Evolutionary conservation across 163 green algal genomes (phyloP).

Genomic region (Chlorella variabilis): DNA sequence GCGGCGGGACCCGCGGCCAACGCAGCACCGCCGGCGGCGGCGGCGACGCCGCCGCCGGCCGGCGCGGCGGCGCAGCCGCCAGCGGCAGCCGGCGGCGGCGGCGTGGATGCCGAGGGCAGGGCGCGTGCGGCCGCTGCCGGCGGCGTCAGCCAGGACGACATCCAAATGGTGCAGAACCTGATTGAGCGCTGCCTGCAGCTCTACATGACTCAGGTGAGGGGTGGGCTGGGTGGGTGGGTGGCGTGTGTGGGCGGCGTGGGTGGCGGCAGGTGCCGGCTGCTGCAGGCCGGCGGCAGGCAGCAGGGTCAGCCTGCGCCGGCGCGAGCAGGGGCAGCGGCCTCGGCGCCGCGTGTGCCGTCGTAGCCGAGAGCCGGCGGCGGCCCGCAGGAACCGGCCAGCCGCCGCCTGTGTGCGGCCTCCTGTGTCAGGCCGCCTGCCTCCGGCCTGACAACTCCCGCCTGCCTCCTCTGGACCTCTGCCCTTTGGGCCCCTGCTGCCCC

Average conservation of each 20-base stretch:
- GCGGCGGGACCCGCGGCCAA: not conserved
- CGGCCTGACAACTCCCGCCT: too few relatives aligned
- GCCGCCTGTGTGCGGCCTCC: too few relatives aligned
- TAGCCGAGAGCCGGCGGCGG: too few relatives aligned
- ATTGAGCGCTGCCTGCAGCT: conserved; percentile 94
- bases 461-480: too few relatives aligned
- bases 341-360: too few relatives aligned
- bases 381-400: too few relatives aligned
- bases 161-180: conserved; percentile 92
- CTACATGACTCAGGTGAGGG: conserved; percentile 90
- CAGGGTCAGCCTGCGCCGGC: too few relatives aligned
- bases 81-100: not conserved
- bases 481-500: not conserved
- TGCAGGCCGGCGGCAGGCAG: not conserved
- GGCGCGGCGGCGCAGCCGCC: not conserved
- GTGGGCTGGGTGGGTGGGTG: not conserved
- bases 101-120: not conserved
- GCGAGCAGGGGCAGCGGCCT: too few relatives aligned
- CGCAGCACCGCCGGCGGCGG: not conserved
- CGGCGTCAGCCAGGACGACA: conserved; percentile 54
- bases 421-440: too few relatives aligned
- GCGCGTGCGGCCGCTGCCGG: not conserved
- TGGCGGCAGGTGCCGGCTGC: conserved; percentile 42
- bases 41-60: not conserved
- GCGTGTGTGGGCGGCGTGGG: not conserved